Conservation (phyloP, 1,284 basidiomycete genomes). For the Boletus semigastroideus region DNA sequence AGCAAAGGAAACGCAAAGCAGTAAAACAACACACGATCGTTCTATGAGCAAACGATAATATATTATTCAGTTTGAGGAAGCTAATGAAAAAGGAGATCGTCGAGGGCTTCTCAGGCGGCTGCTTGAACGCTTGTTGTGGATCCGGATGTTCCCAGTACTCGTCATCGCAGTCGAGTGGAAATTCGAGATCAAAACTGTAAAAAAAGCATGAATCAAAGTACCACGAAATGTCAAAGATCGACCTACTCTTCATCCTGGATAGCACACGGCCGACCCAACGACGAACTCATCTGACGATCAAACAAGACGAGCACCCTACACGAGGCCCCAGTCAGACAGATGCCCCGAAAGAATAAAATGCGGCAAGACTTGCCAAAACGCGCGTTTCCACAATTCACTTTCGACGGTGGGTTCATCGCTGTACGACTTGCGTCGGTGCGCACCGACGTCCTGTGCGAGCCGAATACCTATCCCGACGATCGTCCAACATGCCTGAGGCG, state of each 20-base stretch:
- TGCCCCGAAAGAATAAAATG: background rate
- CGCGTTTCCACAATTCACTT: constrained; percentile 74
- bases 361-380: constrained; percentile 64
- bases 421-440: constrained; percentile 52
- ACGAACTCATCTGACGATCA: constrained; percentile 66
- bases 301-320: constrained; percentile 60
- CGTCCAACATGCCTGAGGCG: constrained; percentile 72
- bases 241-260: constrained; percentile 84
- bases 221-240: background rate
- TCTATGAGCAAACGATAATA: constrained; percentile 62
- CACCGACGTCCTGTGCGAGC: constrained; percentile 68
- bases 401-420: constrained; percentile 43
- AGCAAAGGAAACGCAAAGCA: background rate
- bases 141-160: constrained; percentile 70
- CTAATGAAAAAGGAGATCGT: constrained; percentile 55
- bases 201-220: background rate
- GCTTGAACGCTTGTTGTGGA: constrained; percentile 50
- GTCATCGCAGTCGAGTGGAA: constrained; percentile 73
- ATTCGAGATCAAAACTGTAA: constrained; percentile 68
- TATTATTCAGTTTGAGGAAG: constrained; percentile 60
- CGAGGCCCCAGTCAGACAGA: background rate
- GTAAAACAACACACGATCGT: constrained; percentile 53
- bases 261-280: constrained; percentile 77
- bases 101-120: constrained; percentile 58
- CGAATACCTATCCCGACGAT: constrained; percentile 70